Evolutionary conservation across 345 rosid species (phyloP), one percentile per base, ranked within the genome.

Genomic region (Boechera retrofracta): DNA sequence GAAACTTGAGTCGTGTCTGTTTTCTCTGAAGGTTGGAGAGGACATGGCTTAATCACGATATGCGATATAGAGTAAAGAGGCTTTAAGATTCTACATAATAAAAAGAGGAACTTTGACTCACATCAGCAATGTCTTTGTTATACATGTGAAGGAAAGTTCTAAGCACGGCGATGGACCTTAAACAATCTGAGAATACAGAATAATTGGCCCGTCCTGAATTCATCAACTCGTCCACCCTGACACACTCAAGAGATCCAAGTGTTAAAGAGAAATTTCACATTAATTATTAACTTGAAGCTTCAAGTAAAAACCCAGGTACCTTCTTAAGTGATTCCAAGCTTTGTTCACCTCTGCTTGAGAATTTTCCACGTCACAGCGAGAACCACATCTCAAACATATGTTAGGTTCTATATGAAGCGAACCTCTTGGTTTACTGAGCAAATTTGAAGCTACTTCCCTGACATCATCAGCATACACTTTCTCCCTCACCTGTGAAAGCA

Each of bases 81-180:
- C 60, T 64, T 35, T 42, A 5, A 39, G 12, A 41, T 65, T 28
- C 38, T n/a, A 13, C 0, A 31, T 55, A 5, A 42, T 18, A 15
- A 24, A 44, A 24, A 16, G 35, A 64, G 35, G 41, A 38, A 47
- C 29, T 15, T 28, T 63, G 69, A 86, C 89, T 83, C 69, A 87
- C 97, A 84, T 92, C 87, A 51, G 96, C 97, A 76, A 92, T 80
- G 74, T 78, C 68, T 80, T 86, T 90, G 86, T 86, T 92, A 74
- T 83, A 85, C 57, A 85, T 81, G 86, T 92, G 92, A 76, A 88
- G 71, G 49, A 63, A 69, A 72, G 85, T 84, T 81, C 85, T 87
- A 36, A 93, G 80, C 69, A 79, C 71, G 9, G 73, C 73, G 57
- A 86, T 82, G 59, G 94, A 87, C 70, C 83, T 83, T 67, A 74